Evolutionary conservation across 345 rosid species (phyloP).

Genomic region (Nasturtium officinale): DNA sequence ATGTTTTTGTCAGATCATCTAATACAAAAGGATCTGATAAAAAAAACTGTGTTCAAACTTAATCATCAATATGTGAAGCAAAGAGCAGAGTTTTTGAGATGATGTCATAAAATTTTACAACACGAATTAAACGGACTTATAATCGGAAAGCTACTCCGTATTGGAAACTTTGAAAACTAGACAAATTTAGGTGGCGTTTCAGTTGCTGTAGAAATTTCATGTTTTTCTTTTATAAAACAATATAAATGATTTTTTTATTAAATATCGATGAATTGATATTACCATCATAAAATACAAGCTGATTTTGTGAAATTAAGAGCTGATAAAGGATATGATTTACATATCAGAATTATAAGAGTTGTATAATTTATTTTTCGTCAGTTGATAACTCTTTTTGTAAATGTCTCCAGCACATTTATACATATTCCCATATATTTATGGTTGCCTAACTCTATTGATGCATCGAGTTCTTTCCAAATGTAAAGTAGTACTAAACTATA

Average conservation of each 20-base stretch:
- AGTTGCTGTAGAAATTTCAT: not conserved
- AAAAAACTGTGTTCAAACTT: not conserved
- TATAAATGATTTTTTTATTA: not conserved
- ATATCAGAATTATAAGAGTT: not conserved
- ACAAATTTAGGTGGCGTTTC: not conserved
- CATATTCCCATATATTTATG: not conserved
- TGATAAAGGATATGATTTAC: not conserved
- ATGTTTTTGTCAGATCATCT: not conserved
- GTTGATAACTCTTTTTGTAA: not conserved
- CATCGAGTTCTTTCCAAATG: conserved; percentile 8
- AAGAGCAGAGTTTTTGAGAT: not conserved
- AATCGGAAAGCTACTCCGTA: not conserved
- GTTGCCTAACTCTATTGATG: conserved; percentile 35
- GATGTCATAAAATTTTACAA: not conserved
- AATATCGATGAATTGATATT: too few species aligned
- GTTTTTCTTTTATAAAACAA: not conserved
- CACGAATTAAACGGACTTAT: not conserved
- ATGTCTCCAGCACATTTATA: not conserved
- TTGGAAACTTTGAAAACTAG: not conserved
- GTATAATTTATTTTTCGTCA: not conserved
- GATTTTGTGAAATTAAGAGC: not conserved
- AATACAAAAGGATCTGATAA: too few species aligned
- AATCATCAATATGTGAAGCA: not conserved
- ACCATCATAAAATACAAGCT: not conserved
- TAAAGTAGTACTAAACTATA: conserved; percentile 3